These are phyloP conservation scores for Erythrophleum fordii DNA, from an alignment of 306 rosid species.

Conservation along the genomic window DNA sequence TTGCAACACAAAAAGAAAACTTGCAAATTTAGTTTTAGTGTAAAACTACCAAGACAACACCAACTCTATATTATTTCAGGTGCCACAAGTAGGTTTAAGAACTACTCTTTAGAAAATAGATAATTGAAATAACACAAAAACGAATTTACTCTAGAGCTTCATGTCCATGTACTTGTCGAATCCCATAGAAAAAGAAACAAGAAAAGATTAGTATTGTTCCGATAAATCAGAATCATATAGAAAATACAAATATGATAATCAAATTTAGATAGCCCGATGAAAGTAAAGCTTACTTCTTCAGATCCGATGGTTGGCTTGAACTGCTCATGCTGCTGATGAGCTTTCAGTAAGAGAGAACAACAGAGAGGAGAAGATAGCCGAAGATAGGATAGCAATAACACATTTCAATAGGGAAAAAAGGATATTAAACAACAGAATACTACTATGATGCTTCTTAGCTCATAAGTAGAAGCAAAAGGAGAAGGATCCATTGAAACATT, in stretches of 20 bases:
- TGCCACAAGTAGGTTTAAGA: background rate
- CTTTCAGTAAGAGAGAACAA: background rate
- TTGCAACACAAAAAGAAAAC: no score
- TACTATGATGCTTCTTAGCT: constrained; percentile 47
- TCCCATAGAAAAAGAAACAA: background rate
- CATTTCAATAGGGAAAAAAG: background rate
- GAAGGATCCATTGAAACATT: constrained; percentile 47
- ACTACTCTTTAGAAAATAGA: background rate
- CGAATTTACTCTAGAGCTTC: constrained; percentile 73
- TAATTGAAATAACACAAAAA: background rate
- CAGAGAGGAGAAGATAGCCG: constrained; percentile 1
- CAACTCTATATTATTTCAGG: background rate
- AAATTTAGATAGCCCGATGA: background rate
- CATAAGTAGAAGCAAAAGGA: constrained; percentile 48
- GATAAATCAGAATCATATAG: background rate
- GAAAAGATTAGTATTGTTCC: background rate
- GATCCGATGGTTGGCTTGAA: constrained; percentile 78
- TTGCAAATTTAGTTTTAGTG: background rate
- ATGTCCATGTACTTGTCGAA: constrained; percentile 78
- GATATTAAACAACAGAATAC: background rate
- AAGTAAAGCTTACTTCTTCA: constrained; percentile 55
- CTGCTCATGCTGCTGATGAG: constrained; percentile 58
- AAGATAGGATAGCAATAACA: background rate
- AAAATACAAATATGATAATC: background rate
- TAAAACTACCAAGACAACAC: background rate